Percentiles rank a stretch among this genome's conserved stretches.
Evolutionary conservation across 768 basidiomycete genomes (phyloP).

Genomic region (Amanita polypyramis): DNA sequence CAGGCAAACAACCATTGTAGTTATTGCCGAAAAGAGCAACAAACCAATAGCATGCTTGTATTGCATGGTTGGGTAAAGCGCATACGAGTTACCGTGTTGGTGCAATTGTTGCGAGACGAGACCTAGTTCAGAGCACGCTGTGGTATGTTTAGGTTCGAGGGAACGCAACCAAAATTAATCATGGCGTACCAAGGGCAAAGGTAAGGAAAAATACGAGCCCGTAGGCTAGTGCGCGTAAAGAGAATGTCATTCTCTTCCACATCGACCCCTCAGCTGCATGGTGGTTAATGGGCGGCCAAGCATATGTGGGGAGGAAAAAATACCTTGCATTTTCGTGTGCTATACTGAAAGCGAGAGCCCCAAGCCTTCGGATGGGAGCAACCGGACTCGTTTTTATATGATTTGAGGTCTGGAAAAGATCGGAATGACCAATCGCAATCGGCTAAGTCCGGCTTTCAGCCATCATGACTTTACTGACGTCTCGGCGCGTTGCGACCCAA

Average conservation of each 20-base stretch:
- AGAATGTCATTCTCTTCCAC: conserved; percentile 1
- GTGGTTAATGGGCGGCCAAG: not conserved
- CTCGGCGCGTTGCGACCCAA: too few species aligned
- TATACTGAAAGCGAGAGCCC: not conserved
- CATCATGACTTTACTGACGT: too few species aligned
- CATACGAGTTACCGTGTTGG: conserved; percentile 16
- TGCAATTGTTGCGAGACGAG: conserved; percentile 22
- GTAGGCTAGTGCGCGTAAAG: conserved; percentile 9
- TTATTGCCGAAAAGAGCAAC: conserved; percentile 17
- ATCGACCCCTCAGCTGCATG: not conserved
- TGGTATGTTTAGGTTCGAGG: not conserved
- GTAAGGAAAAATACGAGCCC: conserved; percentile 16
- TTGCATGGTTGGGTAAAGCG: conserved; percentile 18
- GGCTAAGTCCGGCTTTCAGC: not conserved
- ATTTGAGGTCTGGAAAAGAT: not conserved
- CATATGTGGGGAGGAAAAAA: not conserved
- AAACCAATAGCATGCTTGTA: conserved; percentile 22
- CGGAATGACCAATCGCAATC: not conserved
- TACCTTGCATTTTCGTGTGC: not conserved
- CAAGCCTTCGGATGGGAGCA: not conserved
- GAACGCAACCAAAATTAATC: not conserved
- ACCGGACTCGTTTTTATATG: not conserved
- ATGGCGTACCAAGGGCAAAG: conserved; percentile 18
- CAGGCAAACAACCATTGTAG: conserved; percentile 17
- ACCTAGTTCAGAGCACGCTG: conserved; percentile 19